These are phyloP conservation scores for Thalassiosira livingstoniorum DNA, from an alignment of 352 stramenopile genomes.

Conservation along the genomic window DNA sequence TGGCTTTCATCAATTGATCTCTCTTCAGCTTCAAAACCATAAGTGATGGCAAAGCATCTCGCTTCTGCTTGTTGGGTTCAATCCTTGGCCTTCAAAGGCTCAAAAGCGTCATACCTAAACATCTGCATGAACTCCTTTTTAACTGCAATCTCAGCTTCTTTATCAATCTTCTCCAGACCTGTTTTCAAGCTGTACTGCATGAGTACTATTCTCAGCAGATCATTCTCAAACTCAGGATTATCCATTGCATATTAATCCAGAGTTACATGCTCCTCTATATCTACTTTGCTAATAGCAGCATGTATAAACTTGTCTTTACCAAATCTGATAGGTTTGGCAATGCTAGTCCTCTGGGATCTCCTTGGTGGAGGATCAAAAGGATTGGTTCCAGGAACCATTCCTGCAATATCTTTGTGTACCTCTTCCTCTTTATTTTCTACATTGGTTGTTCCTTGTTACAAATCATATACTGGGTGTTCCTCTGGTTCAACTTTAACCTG, in stretches of 20 bases:
- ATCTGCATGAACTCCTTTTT: slow-evolving; percentile 11
- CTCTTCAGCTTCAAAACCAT: slow-evolving; percentile 13
- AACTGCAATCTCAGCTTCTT: background rate
- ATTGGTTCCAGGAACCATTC: too few relatives aligned
- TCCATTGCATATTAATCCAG: too few relatives aligned
- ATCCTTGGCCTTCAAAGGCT: background rate
- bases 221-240: background rate
- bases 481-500: background rate
- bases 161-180: background rate
- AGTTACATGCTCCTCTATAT: too few relatives aligned
- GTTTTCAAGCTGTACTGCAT: background rate
- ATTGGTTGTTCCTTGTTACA: too few relatives aligned
- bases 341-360: too few relatives aligned
- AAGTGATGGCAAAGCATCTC: background rate
- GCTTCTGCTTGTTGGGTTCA: background rate
- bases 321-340: too few relatives aligned
- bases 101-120: background rate
- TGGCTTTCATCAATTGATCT: background rate
- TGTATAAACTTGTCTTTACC: too few relatives aligned
- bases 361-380: too few relatives aligned
- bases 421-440: too few relatives aligned
- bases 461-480: too few relatives aligned
- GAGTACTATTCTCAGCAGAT: background rate
- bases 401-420: too few relatives aligned
- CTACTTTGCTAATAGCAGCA: too few relatives aligned